phyloP scores from a whole-genome alignment of 1,284 basidiomycete species.

The Marasmius sp. region DNA sequence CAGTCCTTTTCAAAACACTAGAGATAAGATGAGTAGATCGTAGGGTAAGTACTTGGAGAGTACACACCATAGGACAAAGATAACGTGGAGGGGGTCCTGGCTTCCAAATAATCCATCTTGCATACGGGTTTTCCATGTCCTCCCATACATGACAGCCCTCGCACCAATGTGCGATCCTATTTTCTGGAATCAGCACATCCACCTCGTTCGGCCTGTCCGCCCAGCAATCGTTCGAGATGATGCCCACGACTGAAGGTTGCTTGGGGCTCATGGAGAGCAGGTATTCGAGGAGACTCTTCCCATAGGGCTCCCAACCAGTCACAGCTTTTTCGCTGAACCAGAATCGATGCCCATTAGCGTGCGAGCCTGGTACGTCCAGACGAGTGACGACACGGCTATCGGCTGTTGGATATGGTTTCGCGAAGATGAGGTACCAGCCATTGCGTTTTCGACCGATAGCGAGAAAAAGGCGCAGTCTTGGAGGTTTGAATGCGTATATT shows the following conservation, averaged over 20 bases:
- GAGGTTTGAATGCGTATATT: constrained; percentile 15
- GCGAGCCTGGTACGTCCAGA: constrained; percentile 11
- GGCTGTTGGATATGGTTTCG: constrained; percentile 15
- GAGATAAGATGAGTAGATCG: not conserved
- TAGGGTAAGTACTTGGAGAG: not conserved
- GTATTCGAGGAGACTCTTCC: constrained; percentile 19
- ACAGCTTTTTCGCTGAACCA: constrained; percentile 16
- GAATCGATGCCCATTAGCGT: constrained; percentile 12
- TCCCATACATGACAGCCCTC: constrained; percentile 21
- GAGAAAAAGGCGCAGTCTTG: constrained; percentile 14
- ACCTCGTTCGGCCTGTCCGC: constrained; percentile 10
- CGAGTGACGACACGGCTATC: constrained; percentile 19
- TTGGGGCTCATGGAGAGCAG: constrained; percentile 13
- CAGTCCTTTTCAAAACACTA: constrained; percentile 21
- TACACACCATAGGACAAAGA: constrained; percentile 20
- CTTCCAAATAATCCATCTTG: constrained; percentile 15
- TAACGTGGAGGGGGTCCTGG: constrained; percentile 13
- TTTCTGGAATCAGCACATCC: constrained; percentile 19
- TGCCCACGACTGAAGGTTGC: constrained; percentile 14
- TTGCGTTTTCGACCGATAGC: constrained; percentile 20
- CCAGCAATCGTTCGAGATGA: constrained; percentile 9
- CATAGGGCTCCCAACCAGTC: constrained; percentile 19
- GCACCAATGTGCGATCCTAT: constrained; percentile 17
- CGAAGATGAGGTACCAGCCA: constrained; percentile 22
- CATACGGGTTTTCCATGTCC: constrained; percentile 2